Conservation (phyloP, 768 basidiomycete species). For the Tylopilus sp. region DNA sequence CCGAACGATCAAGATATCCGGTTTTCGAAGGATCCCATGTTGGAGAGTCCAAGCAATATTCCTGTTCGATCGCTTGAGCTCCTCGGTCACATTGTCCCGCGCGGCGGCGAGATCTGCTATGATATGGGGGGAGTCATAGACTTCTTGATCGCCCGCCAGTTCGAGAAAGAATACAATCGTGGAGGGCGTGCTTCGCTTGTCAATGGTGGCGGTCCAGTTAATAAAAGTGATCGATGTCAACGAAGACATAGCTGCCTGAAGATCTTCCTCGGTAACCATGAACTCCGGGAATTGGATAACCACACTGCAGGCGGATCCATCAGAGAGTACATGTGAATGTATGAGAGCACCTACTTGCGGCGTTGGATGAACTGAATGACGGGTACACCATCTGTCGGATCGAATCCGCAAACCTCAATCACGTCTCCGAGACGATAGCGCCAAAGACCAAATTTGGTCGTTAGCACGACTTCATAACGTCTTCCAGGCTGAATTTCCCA, state of each 20-base stretch:
- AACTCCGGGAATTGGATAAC: no score
- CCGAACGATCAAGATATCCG: no score
- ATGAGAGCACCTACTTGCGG: slow-evolving; percentile 8
- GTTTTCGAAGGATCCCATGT: no score
- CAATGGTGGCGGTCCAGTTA: not conserved
- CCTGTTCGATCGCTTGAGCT: no score
- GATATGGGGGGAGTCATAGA: no score
- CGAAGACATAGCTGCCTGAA: not conserved
- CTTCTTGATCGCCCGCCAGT: not conserved
- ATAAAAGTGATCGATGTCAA: not conserved
- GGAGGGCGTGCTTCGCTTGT: no score
- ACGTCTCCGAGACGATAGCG: slow-evolving; percentile 20
- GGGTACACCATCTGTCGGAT: slow-evolving; percentile 14
- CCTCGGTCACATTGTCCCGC: no score
- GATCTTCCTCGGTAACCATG: no score
- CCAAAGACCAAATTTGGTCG: slow-evolving; percentile 20
- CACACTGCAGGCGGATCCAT: no score
- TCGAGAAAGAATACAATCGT: slow-evolving; percentile 1
- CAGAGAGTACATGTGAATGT: not conserved
- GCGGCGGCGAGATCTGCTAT: no score
- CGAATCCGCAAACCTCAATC: slow-evolving; percentile 21
- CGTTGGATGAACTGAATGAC: slow-evolving; percentile 14
- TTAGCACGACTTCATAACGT: slow-evolving; percentile 19
- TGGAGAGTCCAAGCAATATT: no score
- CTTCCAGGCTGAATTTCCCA: slow-evolving; percentile 2